Base-by-base conservation (phyloP, 495 filamentous ascomycete species). In the Penicillium parvum region DNA sequence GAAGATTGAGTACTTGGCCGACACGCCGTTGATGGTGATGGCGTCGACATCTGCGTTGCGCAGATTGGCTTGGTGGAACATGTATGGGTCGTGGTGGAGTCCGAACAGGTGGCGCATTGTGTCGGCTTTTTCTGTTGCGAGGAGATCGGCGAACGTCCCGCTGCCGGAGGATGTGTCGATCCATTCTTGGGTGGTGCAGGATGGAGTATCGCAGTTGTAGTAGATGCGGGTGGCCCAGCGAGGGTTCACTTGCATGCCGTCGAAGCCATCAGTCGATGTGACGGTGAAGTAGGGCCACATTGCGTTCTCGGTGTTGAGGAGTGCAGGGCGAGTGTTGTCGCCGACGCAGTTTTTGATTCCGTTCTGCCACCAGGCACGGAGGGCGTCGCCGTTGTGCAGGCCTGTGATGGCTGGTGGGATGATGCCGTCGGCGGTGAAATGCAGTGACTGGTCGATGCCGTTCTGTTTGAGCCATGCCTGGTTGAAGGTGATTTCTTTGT, bases 401-500 rank as follows among this genome's bases (percentile, higher is more conserved):
- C 80, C 80, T 1, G 80, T 83, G 40, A 84, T 84, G 41, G 75
- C 77, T 0, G 79, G 80, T 7, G 79, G 80, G 47, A 83, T 78
- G 39, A 84, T 69, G 18, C 80, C 79, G 21, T 65, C 66, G 15
- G 56, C 46, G 11, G 72, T 78, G 43, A 69, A 81, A 40, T 66
- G 50, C 10, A 28, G 48, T 8, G 67, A 67, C 11, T 47, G 20
- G 32, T 58, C 52, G 25, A 84, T 57, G 8, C 74, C 75, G 9
- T 73, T 58, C 43, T 74, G 68, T 47, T 68, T 58, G 22, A 81
- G 52, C 78, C 78, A 84, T 23, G 69, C 74, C 36, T 73, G 60
- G 63, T 84, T 84, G 64, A 75, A 84, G 20, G 60, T 59, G 30
- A 83, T 78, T 52, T 84, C 79, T 45, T 72, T 74, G 44, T 49